These are phyloP conservation scores for Calonectria pseudoreteaudii DNA, from an alignment of 2,329 filamentous ascomycete genomes.

Conservation along the genomic window DNA sequence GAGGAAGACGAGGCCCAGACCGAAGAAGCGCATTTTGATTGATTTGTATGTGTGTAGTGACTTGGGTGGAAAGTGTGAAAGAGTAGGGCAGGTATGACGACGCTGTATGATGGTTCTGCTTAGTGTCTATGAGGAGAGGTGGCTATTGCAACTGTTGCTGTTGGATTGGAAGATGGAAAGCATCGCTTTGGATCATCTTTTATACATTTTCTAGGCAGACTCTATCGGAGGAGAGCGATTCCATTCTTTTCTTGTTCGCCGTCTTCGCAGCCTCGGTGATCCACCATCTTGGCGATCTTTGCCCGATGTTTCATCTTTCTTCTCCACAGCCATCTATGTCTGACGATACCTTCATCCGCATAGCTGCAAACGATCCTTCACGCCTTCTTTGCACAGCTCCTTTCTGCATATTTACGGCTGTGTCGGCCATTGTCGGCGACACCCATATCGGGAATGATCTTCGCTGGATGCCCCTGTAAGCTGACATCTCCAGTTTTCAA, in stretches of 20 bases:
- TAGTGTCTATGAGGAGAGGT: background rate
- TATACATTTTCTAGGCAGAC: background rate
- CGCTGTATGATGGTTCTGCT: background rate
- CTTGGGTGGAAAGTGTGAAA: background rate
- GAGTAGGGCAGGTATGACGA: background rate
- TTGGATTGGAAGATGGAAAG: background rate
- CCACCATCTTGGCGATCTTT: background rate
- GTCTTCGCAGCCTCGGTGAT: background rate
- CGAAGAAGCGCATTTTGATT: background rate
- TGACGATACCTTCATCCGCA: background rate
- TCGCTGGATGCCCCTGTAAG: background rate
- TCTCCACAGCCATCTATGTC: background rate
- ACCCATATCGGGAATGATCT: background rate
- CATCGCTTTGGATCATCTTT: background rate
- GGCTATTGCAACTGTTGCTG: background rate
- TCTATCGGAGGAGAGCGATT: background rate
- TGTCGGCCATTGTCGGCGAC: background rate
- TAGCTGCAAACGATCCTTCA: background rate
- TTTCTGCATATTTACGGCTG: background rate
- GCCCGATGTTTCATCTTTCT: background rate
- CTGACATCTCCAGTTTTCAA: background rate
- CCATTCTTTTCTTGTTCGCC: background rate
- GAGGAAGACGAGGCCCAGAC: background rate
- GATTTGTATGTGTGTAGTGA: background rate
- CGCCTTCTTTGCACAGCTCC: background rate